These are phyloP conservation scores for Exophiala sideris DNA, from an alignment of 2,329 filamentous ascomycete genomes.

Conservation along the genomic window DNA sequence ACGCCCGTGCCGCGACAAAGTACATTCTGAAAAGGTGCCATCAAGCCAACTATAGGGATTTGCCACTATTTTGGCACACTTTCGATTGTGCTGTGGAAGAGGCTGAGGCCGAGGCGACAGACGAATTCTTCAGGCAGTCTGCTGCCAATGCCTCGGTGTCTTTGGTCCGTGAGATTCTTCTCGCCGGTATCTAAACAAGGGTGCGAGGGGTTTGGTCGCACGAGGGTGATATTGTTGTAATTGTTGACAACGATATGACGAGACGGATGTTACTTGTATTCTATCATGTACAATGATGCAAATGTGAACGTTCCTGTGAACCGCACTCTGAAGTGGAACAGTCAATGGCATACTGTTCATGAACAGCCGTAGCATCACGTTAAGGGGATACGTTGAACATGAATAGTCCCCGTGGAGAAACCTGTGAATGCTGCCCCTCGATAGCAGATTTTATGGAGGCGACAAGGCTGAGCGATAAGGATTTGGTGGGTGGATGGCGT, in stretches of 20 bases:
- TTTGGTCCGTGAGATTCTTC: background rate
- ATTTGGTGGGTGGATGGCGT: background rate
- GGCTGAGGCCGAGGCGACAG: constrained; percentile 7
- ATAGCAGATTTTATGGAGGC: background rate
- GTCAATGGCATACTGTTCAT: no score
- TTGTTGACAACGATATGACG: no score
- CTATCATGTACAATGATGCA: no score
- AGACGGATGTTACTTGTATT: no score
- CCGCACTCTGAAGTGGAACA: no score
- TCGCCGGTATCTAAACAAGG: no score
- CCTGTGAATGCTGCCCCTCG: background rate
- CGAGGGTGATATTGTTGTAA: no score
- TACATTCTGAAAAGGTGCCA: constrained; percentile 18
- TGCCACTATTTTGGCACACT: constrained; percentile 18
- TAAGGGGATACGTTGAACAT: background rate
- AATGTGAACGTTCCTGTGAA: no score
- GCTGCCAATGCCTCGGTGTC: constrained; percentile 5
- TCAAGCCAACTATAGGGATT: constrained; percentile 4
- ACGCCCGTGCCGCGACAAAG: constrained; percentile 16
- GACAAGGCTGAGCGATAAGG: constrained; percentile 1
- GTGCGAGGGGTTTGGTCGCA: no score
- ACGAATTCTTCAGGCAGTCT: constrained; percentile 15
- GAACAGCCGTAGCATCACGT: no score
- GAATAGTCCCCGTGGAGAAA: background rate
- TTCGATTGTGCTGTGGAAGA: constrained; percentile 3